Evolutionary conservation across 1,284 basidiomycete species (phyloP), one percentile per base, ranked within the genome.

Genomic region (Sparassis latifolia): DNA sequence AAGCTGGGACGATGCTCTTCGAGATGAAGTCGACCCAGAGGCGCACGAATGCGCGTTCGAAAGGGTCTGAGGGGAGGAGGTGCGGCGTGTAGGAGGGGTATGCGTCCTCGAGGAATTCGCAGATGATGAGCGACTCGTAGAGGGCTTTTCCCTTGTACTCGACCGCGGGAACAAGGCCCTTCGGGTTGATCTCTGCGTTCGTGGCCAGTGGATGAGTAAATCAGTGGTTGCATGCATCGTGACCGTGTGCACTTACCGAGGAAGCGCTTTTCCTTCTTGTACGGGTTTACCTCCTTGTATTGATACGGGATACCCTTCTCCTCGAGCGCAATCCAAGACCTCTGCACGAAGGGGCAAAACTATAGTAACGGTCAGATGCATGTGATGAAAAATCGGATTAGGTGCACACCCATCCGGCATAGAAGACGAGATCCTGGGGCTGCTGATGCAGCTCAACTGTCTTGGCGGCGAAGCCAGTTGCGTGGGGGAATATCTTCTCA

Each of bases 261-360:
- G 59, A 86, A 80, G 44, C 79, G 72, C 33, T 76, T 69, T 54
- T 84, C 83, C 58, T 86, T 86, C 66, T 79, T 78, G 70, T 86
- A 86, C 0, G 83, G 83, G 60, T 87, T 86, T 27, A 84, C 76
- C 62, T 86, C 79, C 54, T 75, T 75, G 61, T 82, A 82, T 55
- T 83, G 79, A 59, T 85, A 85, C 2, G 77, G 77, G 33, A 84
- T 78, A 0, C 74, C 74, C 52, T 73, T 77, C 58, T 84, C 82
- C 58, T 86, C 84, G n/a, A 87, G 70, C 0, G 75, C 65, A 44
- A 86, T 80, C 85, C 84, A 88, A 2, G 71, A 71, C n/a, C 84
- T 69, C 56, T 85, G 82, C 4, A 82, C 82, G 54, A 74, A 87
- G 1, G 84, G 84, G 57, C 84, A 86, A 64, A 86, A 86, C 80